Evolutionary conservation across 2,329 filamentous ascomycete genomes (phyloP).

Genomic region (Trichothecium sympodiale): DNA sequence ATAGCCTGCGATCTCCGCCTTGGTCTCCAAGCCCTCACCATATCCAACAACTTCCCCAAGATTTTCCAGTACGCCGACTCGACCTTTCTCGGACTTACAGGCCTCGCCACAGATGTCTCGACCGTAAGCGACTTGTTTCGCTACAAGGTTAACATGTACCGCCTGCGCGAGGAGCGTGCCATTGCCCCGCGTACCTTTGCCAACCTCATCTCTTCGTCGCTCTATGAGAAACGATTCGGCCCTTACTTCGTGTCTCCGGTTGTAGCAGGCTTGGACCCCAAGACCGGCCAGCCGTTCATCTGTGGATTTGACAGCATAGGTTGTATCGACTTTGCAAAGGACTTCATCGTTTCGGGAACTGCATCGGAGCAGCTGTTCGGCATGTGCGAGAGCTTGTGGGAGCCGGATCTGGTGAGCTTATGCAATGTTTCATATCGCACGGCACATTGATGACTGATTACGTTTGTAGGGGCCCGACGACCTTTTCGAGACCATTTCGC

Average conservation of each 20-base stretch:
- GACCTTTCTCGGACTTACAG: conserved; percentile 89
- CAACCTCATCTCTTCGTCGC: conserved; percentile 80
- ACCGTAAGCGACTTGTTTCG: conserved; percentile 96
- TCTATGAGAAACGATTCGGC: conserved; percentile 94
- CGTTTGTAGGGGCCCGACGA: conserved; percentile 68
- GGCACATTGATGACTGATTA: background rate
- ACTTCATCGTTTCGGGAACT: conserved; percentile 96
- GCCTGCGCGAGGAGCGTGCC: conserved; percentile 91
- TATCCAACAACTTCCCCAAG: conserved; percentile 99
- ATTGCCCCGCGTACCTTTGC: conserved; percentile 92
- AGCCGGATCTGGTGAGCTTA: conserved; percentile 77
- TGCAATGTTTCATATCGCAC: background rate
- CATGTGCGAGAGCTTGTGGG: conserved; percentile 96
- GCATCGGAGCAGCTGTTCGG: conserved; percentile 96
- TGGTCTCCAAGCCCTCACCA: conserved; percentile 88
- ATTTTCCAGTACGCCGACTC: conserved; percentile 96
- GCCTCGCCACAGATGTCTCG: conserved; percentile 88
- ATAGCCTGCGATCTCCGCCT: conserved; percentile 98
- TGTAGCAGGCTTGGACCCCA: conserved; percentile 88
- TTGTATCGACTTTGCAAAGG: conserved; percentile 98
- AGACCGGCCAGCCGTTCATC: conserved; percentile 90
- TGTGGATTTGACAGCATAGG: conserved; percentile 99
- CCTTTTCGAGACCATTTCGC: conserved; percentile 96
- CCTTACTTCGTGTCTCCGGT: conserved; percentile 95
- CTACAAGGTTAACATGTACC: conserved; percentile 99